Evolutionary conservation across 129 eudicot species (phyloP).

Genomic region (Tanacetum coccineum): DNA sequence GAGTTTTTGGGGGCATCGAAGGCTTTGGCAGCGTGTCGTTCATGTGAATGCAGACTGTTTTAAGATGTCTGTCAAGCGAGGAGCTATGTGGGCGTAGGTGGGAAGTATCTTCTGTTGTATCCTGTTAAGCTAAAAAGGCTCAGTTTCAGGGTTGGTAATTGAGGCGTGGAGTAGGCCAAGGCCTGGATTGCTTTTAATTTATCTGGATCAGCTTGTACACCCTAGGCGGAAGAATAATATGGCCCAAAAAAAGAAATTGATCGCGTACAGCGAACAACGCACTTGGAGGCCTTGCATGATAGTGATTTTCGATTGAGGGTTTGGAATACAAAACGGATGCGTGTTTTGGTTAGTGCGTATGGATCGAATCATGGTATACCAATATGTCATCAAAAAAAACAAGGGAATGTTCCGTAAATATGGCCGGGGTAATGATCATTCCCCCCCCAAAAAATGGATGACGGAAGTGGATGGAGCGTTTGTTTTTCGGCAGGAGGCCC

Average conservation of each 20-base stretch:
- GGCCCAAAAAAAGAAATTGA: not conserved
- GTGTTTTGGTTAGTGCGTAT: not conserved
- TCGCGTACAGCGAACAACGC: not conserved
- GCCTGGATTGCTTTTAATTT: not conserved
- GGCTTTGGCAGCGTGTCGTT: too few relatives aligned
- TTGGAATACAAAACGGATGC: not conserved
- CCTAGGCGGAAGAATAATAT: not conserved
- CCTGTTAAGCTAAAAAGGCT: not conserved
- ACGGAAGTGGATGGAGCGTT: not conserved
- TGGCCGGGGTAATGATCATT: not conserved
- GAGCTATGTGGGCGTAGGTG: not conserved
- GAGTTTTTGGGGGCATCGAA: too few relatives aligned
- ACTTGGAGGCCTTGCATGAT: not conserved
- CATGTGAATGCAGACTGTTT: too few relatives aligned
- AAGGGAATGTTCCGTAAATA: not conserved
- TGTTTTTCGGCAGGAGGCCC: too few relatives aligned
- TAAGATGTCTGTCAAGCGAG: too few relatives aligned
- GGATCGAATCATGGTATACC: not conserved
- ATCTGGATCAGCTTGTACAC: not conserved
- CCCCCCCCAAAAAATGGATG: too few relatives aligned
- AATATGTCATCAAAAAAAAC: not conserved
- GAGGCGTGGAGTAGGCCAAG: not conserved
- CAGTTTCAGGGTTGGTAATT: not conserved
- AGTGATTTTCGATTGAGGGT: not conserved
- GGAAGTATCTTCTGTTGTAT: not conserved